Base-by-base conservation (phyloP, 2,329 filamentous ascomycete genomes). In the Diaporthe aspalathi region DNA sequence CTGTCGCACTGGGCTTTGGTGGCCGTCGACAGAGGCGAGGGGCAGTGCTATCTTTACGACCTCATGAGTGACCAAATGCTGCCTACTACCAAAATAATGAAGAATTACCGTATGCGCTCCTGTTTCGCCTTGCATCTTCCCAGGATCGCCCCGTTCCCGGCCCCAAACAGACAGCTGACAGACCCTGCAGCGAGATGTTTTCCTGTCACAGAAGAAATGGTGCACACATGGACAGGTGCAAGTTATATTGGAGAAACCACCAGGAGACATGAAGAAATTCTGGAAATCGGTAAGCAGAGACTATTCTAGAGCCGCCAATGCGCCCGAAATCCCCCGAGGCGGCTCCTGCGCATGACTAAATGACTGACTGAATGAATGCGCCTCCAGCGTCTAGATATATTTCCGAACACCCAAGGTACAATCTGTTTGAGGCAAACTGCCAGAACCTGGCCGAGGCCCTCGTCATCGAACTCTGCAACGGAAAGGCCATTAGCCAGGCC, bases 221-320 rank as follows among this genome's bases (percentile, higher is more conserved):
- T 79, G 29, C 71, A 73, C 17, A 76, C 74, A 2, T 80, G 78
- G 79, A 78, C 72, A 11, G 76, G 75, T 27, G 78, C 76, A 43
- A 78, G 76, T 53, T 80, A 80, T 32, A 76, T 80, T 20, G 78
- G 78, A 14, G 78, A 80, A 73, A 80, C 78, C 9, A 79, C 77
- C 2, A 77, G 76, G 69, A 74, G 75, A 27, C 77, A 80, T 57
- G 73, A 77, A 45, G 76, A 79, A 52, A 78, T 80, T 32, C 71
- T 77, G 63, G 71, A 75, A 17, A 57, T 79, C 14, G 79, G 78
- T 78, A 68, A 74, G 77, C 56, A 3, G 8, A 2, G 32, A 17
- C 11, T 17, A 3, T 22, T 22, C 12, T 2, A 17, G 14, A 45
- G 43, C n/a, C 43, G 22, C 9, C 7, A 22, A 45, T 29, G 54